These are phyloP conservation scores for Mycena amicta DNA, from an alignment of 768 basidiomycete species.

Conservation along the genomic window DNA sequence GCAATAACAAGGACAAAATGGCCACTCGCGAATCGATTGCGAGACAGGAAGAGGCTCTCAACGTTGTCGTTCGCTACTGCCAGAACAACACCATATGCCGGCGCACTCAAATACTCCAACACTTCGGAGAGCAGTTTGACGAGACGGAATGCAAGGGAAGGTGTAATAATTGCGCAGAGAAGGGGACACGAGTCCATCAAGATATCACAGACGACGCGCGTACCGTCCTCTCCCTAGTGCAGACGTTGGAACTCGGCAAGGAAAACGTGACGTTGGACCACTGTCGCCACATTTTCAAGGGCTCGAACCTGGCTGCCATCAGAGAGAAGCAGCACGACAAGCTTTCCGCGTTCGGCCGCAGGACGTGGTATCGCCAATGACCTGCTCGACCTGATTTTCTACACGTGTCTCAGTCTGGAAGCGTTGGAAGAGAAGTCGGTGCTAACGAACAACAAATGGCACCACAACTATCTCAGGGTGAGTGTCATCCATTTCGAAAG, in stretches of 20 bases:
- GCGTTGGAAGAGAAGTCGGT: slow-evolving; percentile 51
- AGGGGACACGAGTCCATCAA: slow-evolving; percentile 42
- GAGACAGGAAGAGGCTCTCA: slow-evolving; percentile 65
- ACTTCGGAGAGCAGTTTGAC: slow-evolving; percentile 85
- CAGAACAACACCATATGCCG: slow-evolving; percentile 83
- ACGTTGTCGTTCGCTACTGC: slow-evolving; percentile 79
- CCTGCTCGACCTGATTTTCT: slow-evolving; percentile 67
- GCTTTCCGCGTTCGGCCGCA: slow-evolving; percentile 54
- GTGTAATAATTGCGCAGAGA: slow-evolving; percentile 84
- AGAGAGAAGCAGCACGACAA: slow-evolving; percentile 50
- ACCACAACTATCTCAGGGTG: slow-evolving; percentile 57
- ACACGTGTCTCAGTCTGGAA: slow-evolving; percentile 52
- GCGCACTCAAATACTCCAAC: slow-evolving; percentile 82
- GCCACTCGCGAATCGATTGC: slow-evolving; percentile 57
- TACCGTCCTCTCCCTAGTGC: slow-evolving; percentile 60
- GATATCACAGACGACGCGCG: slow-evolving; percentile 67
- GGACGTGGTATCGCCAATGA: slow-evolving; percentile 36
- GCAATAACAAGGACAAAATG: slow-evolving; percentile 50
- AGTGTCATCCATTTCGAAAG: slow-evolving; percentile 7
- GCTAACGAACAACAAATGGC: slow-evolving; percentile 45
- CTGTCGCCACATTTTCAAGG: slow-evolving; percentile 66
- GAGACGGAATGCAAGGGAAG: slow-evolving; percentile 60
- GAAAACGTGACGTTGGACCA: slow-evolving; percentile 62
- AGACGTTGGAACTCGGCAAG: slow-evolving; percentile 42
- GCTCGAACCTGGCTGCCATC: slow-evolving; percentile 53